Percentiles rank a stretch among this genome's conserved stretches.
These are phyloP conservation scores for Aspergillus ustus DNA, from an alignment of 2,329 filamentous ascomycete species.

Conservation along the genomic window DNA sequence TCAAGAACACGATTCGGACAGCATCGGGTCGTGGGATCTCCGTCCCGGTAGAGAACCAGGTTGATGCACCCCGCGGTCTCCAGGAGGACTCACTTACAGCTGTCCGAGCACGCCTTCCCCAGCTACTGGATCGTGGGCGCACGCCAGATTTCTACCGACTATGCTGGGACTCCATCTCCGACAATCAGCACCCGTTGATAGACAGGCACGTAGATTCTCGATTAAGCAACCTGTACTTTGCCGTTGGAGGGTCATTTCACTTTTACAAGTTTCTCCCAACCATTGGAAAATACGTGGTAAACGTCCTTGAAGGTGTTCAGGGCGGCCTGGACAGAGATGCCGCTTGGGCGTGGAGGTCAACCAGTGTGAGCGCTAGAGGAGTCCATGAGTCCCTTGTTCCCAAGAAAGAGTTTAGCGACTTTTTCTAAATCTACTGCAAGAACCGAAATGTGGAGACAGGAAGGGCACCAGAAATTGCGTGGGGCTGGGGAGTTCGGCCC, in stretches of 20 bases:
- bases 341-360: conserved; percentile 30
- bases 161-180: conserved; percentile 66
- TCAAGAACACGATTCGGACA: conserved; percentile 58
- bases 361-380: conserved; percentile 23
- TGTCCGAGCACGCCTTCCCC: conserved; percentile 32
- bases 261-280: conserved; percentile 67
- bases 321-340: conserved; percentile 44
- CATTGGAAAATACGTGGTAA: conserved; percentile 61
- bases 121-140: conserved; percentile 36
- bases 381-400: conserved; percentile 35
- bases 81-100: conserved; percentile 45
- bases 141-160: conserved; percentile 51
- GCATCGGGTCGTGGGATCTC: conserved; percentile 58
- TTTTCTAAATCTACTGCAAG: neutral
- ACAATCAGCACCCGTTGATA: conserved; percentile 67
- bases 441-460: neutral
- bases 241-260: conserved; percentile 55
- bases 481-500: neutral
- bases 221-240: conserved; percentile 61
- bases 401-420: conserved; percentile 29
- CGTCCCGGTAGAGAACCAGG: conserved; percentile 54
- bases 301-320: conserved; percentile 46
- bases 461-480: no score
- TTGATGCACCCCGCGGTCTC: conserved; percentile 46
- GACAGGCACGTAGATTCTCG: conserved; percentile 55